Base-by-base conservation (phyloP, 2,329 filamentous ascomycete species). In the Hypocrella siamensis region DNA sequence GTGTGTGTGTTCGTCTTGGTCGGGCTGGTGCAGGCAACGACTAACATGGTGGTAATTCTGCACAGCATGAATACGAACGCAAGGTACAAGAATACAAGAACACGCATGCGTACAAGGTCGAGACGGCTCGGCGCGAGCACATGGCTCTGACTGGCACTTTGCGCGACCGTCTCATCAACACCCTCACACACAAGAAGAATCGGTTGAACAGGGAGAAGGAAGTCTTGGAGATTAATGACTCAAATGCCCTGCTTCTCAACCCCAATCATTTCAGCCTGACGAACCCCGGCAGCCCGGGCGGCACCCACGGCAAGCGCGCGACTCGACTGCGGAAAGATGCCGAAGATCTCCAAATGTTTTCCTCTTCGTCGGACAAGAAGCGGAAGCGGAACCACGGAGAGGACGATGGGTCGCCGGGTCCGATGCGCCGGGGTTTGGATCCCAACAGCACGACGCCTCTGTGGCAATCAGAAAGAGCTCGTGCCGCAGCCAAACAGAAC, bases 191-290 rank as follows among this genome's bases (percentile, higher is more conserved):
- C 24, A 78, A 77, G 53, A 78, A 77, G 48, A 67, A 67, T 41
- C 65, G 74, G 21, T 54, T 79, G 19, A 67, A 66, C 31, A 67
- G 71, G 43, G 75, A 79, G 43, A 79, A 78, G 47, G 75, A 79
- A 44, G 70, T 72, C 3, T 58, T 78, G 27, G 75, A 79, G 45
- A 76, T 79, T 33, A 67, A 68, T 37, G 75, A 79, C 47, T 69
- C 69, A 18, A 76, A 69, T 28, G 73, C 75, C 14, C 56, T 78
- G 17, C 63, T 78, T 21, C 58, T 79, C 32, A 75, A 79, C 44
- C 74, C 75, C 12, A 77, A 73, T 39, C 75, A 79, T 46, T 79
- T 74, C 50, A 74, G 70, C 46, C 60, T 78, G 32, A 67, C 67
- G 32, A 75, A 77, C 49, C 75, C 71, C 15, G 58, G 67, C 19